Evolutionary conservation across 2,329 filamentous ascomycete species (phyloP).

Genomic region (Orbilia blumenaviensis): DNA sequence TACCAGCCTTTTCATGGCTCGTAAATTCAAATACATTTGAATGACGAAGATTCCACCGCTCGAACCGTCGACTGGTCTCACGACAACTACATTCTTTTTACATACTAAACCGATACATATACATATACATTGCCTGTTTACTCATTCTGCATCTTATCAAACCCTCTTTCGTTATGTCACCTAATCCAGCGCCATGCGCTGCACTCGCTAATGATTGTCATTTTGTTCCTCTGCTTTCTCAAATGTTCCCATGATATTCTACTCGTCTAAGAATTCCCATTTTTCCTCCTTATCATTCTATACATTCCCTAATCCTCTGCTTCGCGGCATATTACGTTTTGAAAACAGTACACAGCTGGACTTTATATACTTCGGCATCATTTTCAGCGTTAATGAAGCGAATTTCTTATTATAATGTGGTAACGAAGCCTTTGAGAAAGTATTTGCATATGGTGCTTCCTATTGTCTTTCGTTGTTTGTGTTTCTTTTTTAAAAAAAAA

Average conservation of each 20-base stretch:
- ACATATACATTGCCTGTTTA: neutral
- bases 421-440: constrained; percentile 10
- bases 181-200: neutral
- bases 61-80: neutral
- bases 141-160: neutral
- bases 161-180: neutral
- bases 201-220: constrained; percentile 1
- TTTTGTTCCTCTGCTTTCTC: neutral
- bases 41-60: neutral
- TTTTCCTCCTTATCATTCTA: neutral
- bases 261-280: neutral
- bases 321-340: constrained; percentile 35
- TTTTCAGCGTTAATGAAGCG: constrained; percentile 39
- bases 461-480: neutral
- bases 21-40: constrained; percentile 43
- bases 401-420: constrained; percentile 12
- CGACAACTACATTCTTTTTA: constrained; percentile 9
- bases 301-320: constrained; percentile 40
- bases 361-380: neutral
- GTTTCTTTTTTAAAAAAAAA: too few species aligned
- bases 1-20: constrained; percentile 34
- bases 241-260: neutral
- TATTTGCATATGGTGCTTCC: neutral
- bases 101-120: neutral
- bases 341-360: constrained; percentile 23